Evolutionary conservation across 1,139 yeast genomes (phyloP).

Genomic region (Hyphopichia burtonii): DNA sequence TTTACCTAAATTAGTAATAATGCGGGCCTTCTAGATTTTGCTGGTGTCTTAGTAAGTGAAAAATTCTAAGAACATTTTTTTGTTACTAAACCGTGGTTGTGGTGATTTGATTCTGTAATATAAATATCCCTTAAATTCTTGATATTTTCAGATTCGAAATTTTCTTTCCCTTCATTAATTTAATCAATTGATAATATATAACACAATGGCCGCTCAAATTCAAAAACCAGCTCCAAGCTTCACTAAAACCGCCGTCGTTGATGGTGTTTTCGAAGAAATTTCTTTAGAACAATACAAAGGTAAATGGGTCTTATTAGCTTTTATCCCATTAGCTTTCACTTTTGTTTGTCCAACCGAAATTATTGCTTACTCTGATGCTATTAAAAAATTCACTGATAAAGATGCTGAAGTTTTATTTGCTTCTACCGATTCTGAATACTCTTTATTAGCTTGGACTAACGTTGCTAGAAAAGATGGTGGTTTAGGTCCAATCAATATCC

Average conservation of each 20-base stretch:
- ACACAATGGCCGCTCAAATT: slow-evolving; percentile 78
- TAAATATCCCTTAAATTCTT: slow-evolving; percentile 1
- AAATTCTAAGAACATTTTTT: no score
- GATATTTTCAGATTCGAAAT: neutral
- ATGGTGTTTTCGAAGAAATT: slow-evolving; percentile 93
- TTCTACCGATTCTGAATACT: slow-evolving; percentile 97
- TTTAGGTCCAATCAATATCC: slow-evolving; percentile 90
- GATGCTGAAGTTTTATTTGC: slow-evolving; percentile 91
- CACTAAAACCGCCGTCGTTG: slow-evolving; percentile 94
- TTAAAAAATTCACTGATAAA: slow-evolving; percentile 81
- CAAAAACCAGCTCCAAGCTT: slow-evolving; percentile 96
- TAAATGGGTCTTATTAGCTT: slow-evolving; percentile 94
- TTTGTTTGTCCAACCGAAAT: slow-evolving; percentile 99
- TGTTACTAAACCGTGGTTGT: neutral
- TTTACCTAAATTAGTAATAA: slow-evolving; percentile 13
- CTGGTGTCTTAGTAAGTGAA: slow-evolving; percentile 1
- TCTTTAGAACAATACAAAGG: slow-evolving; percentile 95
- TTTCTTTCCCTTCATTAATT: neutral
- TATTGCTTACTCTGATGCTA: slow-evolving; percentile 96
- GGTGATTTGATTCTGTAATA: neutral
- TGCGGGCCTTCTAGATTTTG: slow-evolving; percentile 14
- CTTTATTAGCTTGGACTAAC: slow-evolving; percentile 97
- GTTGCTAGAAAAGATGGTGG: slow-evolving; percentile 97
- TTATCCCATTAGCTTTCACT: slow-evolving; percentile 98
- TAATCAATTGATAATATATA: neutral